phyloP scores from a whole-genome alignment of 148 eudicot species.

The Diospyros kaki region DNA sequence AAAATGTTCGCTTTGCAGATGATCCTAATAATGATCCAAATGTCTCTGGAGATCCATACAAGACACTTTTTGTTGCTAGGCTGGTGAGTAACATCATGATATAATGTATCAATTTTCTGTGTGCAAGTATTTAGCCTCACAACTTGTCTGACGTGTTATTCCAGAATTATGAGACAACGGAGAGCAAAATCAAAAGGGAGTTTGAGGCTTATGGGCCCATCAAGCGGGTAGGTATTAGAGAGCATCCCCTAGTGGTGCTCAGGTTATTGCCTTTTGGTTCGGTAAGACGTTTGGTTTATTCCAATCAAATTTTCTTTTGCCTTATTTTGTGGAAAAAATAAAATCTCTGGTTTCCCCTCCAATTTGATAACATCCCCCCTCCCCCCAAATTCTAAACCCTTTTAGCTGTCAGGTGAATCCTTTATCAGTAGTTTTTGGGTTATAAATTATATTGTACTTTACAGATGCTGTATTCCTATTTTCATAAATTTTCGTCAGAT shows the following conservation, averaged over 20 bases:
- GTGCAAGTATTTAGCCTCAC: neutral
- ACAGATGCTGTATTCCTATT: too few species aligned
- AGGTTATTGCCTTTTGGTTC: slow-evolving; percentile 60
- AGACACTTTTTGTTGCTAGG: slow-evolving; percentile 91
- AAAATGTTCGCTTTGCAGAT: slow-evolving; percentile 44
- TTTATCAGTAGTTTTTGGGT: neutral
- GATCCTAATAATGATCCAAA: slow-evolving; percentile 80
- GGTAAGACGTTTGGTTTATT: slow-evolving; percentile 51
- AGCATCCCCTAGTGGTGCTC: slow-evolving; percentile 46
- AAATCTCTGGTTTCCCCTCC: neutral
- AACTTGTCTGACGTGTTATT: slow-evolving; percentile 10
- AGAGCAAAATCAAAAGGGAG: slow-evolving; percentile 98
- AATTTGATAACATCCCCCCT: too few species aligned
- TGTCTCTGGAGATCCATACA: slow-evolving; percentile 92
- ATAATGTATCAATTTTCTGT: neutral
- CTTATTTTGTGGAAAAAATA: neutral
- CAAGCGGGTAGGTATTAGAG: slow-evolving; percentile 90
- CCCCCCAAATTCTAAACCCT: too few species aligned
- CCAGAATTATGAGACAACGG: slow-evolving; percentile 92
- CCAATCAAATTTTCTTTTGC: neutral
- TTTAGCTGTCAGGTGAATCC: neutral
- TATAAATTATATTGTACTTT: neutral
- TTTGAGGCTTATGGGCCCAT: slow-evolving; percentile 99
- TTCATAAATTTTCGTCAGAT: neutral
- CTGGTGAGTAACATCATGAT: slow-evolving; percentile 52